These are phyloP conservation scores for Wickerhamomyces queroliae DNA, from an alignment of 805 yeast species.

Conservation along the genomic window DNA sequence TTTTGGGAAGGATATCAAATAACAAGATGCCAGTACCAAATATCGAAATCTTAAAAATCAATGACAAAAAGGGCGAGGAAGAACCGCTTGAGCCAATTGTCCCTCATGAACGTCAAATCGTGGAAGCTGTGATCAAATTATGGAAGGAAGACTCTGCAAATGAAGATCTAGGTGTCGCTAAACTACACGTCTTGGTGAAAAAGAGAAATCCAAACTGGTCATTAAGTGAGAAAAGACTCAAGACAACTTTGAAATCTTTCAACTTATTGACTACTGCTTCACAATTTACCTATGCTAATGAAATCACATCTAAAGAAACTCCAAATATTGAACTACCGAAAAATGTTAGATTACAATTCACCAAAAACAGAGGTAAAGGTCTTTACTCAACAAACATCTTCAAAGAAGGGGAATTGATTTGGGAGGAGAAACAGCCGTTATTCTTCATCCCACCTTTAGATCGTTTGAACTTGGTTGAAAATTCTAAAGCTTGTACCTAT, in stretches of 20 bases:
- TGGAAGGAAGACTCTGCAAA: constrained; percentile 67
- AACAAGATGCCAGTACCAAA: constrained; percentile 10
- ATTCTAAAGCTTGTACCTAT: constrained; percentile 64
- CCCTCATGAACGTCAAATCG: constrained; percentile 22
- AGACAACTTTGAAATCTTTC: constrained; percentile 45
- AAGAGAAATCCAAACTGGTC: constrained; percentile 55
- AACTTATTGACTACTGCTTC: constrained; percentile 44
- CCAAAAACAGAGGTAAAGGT: constrained; percentile 55
- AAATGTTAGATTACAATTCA: constrained; percentile 39
- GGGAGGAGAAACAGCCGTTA: constrained; percentile 57
- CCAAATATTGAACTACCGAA: constrained; percentile 37
- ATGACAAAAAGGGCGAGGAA: constrained; percentile 16
- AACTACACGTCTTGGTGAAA: constrained; percentile 47
- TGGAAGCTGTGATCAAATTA: constrained; percentile 48
- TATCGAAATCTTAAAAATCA: constrained; percentile 24
- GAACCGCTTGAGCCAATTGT: constrained; percentile 13
- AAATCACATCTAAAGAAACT: constrained; percentile 45
- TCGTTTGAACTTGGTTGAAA: constrained; percentile 48
- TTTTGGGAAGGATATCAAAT: too few relatives aligned
- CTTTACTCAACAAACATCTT: constrained; percentile 46
- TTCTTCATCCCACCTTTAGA: constrained; percentile 64
- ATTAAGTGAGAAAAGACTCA: constrained; percentile 52
- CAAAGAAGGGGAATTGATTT: constrained; percentile 44
- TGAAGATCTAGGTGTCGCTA: constrained; percentile 50
- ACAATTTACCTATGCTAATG: constrained; percentile 43